Base-by-base conservation (phyloP, 179 eudicot genomes). In the Pouteria campechiana region DNA sequence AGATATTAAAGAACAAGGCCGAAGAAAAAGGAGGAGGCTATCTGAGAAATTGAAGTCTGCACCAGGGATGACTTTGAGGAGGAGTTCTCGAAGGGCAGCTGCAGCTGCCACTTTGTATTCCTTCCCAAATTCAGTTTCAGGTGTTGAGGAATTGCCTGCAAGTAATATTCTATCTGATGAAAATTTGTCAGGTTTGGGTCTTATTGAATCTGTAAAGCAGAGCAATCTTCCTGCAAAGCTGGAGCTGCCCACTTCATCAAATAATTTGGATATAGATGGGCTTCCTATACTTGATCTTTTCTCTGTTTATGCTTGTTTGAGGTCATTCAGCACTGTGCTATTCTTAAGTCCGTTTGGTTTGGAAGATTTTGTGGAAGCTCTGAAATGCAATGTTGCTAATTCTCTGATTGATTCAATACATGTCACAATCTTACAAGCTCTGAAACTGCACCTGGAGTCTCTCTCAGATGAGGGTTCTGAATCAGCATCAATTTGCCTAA, bases 261-360 rank as follows among this genome's bases (percentile, higher is more conserved):
- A 54, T 45, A 71, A 50, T 38, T 49, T 83, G 45, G 41, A 78
- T 64, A 49, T 83, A 28, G 75, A 70, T 44, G 86, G 69, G 20
- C 61, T 92, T 63, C 72, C 94, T 19, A 56, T 65, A 4, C 38
- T 68, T 50, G 94, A 88, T 64, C 45, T 92, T 19, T 78, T 92
- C 69, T 78, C 85, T 14, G 83, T 83, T 62, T 92, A 92, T 62
- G 42, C 96, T 18, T 87, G 73, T 63, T 68, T 92, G 65, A 72
- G 96, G 58, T 80, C 96, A 20, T 88, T 92, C 59, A 92, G 96
- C 60, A 78, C 70, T 39, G 60, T 72, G 30, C 56, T 92, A 50
- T 92, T 73, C 51, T 57, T 92, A 73, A 92, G 96, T 50, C 99
- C 99, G 17, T 92, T 92, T 55, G 68, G 52, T 58, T 39, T 92